These are phyloP conservation scores for Solanum gracilifrons DNA, from an alignment of 257 asterid species.

Conservation along the genomic window DNA sequence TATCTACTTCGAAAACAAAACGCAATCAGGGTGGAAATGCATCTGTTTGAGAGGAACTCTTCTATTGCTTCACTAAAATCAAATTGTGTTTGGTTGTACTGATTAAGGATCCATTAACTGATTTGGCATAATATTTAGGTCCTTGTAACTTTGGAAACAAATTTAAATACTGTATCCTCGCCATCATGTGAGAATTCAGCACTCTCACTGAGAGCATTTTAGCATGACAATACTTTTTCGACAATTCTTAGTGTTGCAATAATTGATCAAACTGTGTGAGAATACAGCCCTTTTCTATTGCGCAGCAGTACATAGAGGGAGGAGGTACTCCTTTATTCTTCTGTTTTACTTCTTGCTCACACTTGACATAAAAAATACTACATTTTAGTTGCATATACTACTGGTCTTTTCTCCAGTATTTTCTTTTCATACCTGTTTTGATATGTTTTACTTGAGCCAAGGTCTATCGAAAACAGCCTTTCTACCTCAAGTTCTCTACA, in stretches of 20 bases:
- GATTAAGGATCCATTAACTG: background rate
- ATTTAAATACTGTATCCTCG: background rate
- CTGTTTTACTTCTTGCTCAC: background rate
- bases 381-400: background rate
- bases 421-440: background rate
- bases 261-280: background rate
- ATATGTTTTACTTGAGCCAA: background rate
- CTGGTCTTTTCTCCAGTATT: background rate
- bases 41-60: background rate
- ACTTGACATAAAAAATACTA: background rate
- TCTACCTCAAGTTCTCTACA: background rate
- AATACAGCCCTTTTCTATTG: background rate
- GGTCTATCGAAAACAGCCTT: background rate
- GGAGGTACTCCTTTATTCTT: background rate
- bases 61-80: background rate
- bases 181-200: background rate
- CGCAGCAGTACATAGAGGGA: background rate
- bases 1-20: background rate
- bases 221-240: background rate
- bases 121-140: background rate
- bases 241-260: background rate
- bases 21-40: background rate
- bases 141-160: background rate
- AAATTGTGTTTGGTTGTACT: background rate
- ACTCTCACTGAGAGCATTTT: background rate